Conservation (phyloP, 257 asterid species). For the Cinchona pubescens region DNA sequence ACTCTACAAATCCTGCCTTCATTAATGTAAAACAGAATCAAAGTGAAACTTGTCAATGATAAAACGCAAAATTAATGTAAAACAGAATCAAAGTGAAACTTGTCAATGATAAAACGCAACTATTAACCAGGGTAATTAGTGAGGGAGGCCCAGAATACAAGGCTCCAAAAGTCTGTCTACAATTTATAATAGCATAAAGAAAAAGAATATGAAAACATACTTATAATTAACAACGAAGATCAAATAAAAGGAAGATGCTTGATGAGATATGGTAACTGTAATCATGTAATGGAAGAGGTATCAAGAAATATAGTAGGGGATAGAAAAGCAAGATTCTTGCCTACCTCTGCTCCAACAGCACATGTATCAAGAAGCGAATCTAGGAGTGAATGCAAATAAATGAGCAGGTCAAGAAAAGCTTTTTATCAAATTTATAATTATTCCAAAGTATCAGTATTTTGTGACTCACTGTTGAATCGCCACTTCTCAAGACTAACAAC, state of each 20-base stretch:
- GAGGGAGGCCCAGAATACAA: background rate
- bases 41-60: constrained; percentile 1
- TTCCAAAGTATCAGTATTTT: background rate
- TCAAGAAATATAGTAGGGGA: constrained; percentile 5
- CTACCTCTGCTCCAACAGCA: constrained; percentile 61
- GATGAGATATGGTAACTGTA: too few relatives aligned
- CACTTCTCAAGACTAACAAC: constrained; percentile 83
- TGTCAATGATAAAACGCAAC: background rate
- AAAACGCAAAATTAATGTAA: constrained; percentile 23
- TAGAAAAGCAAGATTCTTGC: constrained; percentile 20
- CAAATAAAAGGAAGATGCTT: too few relatives aligned
- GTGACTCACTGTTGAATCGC: constrained; percentile 93
- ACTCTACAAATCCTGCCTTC: constrained; percentile 57
- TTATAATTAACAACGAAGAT: too few relatives aligned
- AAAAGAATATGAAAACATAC: too few relatives aligned
- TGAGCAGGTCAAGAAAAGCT: background rate
- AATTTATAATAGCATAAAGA: background rate
- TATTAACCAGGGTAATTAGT: background rate
- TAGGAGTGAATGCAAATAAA: constrained; percentile 24
- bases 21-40: constrained; percentile 24
- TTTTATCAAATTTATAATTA: background rate
- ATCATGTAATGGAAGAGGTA: too few relatives aligned
- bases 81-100: constrained; percentile 11
- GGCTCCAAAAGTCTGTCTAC: background rate
- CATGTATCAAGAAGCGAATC: constrained; percentile 96